These are phyloP conservation scores for Dictyostelium brefeldianum DNA, from an alignment of 78 protist genomes.

Conservation along the genomic window DNA sequence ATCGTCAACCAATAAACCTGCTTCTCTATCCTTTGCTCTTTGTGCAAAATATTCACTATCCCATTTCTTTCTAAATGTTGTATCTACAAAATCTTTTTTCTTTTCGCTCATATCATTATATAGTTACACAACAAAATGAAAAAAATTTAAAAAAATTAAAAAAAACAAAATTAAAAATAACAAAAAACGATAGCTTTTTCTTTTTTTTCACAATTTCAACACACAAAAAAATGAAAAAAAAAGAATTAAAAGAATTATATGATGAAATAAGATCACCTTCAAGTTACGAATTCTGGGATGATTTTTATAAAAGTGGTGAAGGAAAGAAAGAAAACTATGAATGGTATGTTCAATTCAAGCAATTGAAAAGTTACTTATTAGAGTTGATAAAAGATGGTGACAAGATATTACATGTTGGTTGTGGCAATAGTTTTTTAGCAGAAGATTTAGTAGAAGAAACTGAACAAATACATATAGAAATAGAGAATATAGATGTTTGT, in stretches of 20 bases:
- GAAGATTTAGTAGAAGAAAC: conserved; percentile 61
- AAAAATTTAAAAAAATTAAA: neutral
- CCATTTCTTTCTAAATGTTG: conserved; percentile 80
- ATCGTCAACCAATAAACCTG: conserved; percentile 43
- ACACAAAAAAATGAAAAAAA: neutral
- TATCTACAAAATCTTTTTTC: conserved; percentile 51
- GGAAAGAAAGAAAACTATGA: conserved; percentile 60
- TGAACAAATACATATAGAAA: neutral
- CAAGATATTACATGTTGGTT: conserved; percentile 46
- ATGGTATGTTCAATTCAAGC: conserved; percentile 50
- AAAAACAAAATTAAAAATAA: neutral
- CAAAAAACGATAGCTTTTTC: no score
- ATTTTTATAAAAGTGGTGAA: conserved; percentile 55
- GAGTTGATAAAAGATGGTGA: conserved; percentile 26
- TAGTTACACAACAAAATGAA: neutral
- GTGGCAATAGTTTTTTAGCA: conserved; percentile 67
- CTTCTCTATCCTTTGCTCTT: conserved; percentile 74
- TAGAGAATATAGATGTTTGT: conserved; percentile 55
- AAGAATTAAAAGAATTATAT: conserved; percentile 5
- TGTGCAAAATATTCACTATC: conserved; percentile 57
- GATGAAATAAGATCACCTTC: conserved; percentile 34
- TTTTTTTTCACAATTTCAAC: neutral
- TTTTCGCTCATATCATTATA: neutral
- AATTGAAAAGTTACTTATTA: neutral
- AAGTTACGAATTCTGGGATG: conserved; percentile 66